Conservation (phyloP, 352 stramenopile species). For the Pythium volutum region DNA sequence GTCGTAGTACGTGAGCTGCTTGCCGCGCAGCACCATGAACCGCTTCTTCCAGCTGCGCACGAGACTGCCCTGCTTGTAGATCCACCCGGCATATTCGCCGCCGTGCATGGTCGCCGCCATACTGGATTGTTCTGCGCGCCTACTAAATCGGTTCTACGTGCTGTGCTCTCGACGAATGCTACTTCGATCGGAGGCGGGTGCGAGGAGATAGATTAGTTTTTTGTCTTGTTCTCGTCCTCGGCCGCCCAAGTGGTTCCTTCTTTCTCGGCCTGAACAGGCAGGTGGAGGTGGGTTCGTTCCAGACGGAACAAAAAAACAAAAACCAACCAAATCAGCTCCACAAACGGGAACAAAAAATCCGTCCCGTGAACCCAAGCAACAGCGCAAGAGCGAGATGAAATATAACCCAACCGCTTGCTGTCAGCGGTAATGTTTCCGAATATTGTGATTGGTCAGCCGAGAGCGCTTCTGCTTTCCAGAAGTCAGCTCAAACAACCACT, state of each 20-base stretch:
- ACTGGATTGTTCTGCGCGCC: neutral
- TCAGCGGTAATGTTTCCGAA: neutral
- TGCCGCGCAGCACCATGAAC: constrained; percentile 79
- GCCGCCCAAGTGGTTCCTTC: neutral
- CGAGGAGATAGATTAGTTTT: neutral
- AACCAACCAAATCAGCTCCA: neutral
- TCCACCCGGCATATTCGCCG: constrained; percentile 69
- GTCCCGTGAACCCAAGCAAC: neutral
- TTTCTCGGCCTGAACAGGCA: constrained; percentile 1
- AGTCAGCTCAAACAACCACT: constrained; percentile 18
- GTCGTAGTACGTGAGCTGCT: constrained; percentile 84
- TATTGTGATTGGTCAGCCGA: constrained; percentile 1
- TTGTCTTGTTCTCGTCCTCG: constrained; percentile 9
- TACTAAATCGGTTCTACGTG: neutral
- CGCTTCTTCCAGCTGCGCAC: constrained; percentile 86
- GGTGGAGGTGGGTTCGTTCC: constrained; percentile 15
- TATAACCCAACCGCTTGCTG: neutral
- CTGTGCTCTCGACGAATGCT: neutral
- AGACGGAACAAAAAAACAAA: constrained; percentile 12
- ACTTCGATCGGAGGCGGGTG: neutral
- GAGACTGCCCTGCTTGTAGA: constrained; percentile 82
- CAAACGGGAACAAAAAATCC: no score
- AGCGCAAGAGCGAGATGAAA: constrained; percentile 7
- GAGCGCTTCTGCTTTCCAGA: constrained; percentile 3
- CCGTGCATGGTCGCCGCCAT: constrained; percentile 41